Evolutionary conservation across 73 alveolate species (phyloP), one percentile per base, ranked within the genome.

Genomic region (Paramecium pentaurelia): DNA sequence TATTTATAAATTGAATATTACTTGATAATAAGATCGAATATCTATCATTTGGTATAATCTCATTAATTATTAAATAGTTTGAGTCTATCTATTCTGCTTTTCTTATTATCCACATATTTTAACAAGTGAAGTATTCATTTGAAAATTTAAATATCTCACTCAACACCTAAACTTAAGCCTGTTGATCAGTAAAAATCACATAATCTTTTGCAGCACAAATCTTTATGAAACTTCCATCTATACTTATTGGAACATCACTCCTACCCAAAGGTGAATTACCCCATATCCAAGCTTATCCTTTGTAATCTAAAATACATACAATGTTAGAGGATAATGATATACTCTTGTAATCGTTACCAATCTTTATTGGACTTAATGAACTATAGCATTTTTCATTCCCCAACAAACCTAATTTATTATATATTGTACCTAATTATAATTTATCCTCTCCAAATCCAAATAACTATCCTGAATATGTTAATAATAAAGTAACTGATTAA

Each of bases 131-230:
- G 30, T 73, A 73, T 73, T 73, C 87, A 22, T 25, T 34, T 20
- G 87, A 30, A 18, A 73, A 73, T 37, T 73, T 73, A 37, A 73
- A 73, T 36, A 18, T 73, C 8, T 73, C 87, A 18, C 87, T n/a
- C 8, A 73, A 22, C 59, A 73, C 83, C 6, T 64, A 3, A 3
- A 64, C 83, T 36, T 64, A 28, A 2, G 83, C 83, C 22, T 64
- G 28, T 36, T 38, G 20, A 73, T 73, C 87, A 22, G 87, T 73
- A 9, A 73, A 73, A n/a, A 73, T 36, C 2, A 73, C 60, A 38
- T 73, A 73, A 73, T 73, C 87, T 73, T 73, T 73, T 2, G 87
- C 87, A 16, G 87, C 87, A 18, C 87, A 73, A 4, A 73, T 12
- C 36, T 73, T 73, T 22, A 38, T 73, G 42, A 73, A 73, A 16